Percentiles rank a stretch among this genome's conserved stretches.
Evolutionary conservation across 2,329 filamentous ascomycete species (phyloP).

Genomic region (Aspergillus pseudoviridinutans): DNA sequence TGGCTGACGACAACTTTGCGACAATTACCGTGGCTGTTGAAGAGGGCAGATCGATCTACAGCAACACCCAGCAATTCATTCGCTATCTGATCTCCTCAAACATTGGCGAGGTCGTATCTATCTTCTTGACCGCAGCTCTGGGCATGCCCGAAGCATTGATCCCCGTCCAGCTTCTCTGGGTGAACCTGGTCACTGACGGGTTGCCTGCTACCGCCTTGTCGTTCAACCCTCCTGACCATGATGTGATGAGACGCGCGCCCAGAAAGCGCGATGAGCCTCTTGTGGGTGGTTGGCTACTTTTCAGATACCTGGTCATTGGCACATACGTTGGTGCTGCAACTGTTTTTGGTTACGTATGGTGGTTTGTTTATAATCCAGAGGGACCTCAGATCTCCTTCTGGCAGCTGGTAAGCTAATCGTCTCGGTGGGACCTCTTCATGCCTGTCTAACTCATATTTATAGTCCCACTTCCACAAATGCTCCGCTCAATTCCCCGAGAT

Average conservation of each 20-base stretch:
- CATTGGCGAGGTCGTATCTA: slow-evolving; percentile 97
- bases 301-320: slow-evolving; percentile 94
- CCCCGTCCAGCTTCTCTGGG: slow-evolving; percentile 96
- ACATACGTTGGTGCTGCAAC: slow-evolving; percentile 93
- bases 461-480: slow-evolving; percentile 90
- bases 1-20: slow-evolving; percentile 97
- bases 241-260: slow-evolving; percentile 91
- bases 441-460: slow-evolving; percentile 12
- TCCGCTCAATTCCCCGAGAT: slow-evolving; percentile 79
- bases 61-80: slow-evolving; percentile 99
- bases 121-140: slow-evolving; percentile 92
- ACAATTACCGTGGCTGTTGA: slow-evolving; percentile 96
- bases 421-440: background rate
- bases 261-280: slow-evolving; percentile 89
- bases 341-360: slow-evolving; percentile 98
- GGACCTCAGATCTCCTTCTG: slow-evolving; percentile 90
- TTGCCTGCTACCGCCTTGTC: slow-evolving; percentile 92
- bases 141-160: slow-evolving; percentile 98
- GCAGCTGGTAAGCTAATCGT: slow-evolving; percentile 59
- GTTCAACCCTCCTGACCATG: slow-evolving; percentile 97
- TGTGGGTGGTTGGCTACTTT: slow-evolving; percentile 93
- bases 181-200: slow-evolving; percentile 96
- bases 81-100: slow-evolving; percentile 98
- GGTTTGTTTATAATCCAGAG: slow-evolving; percentile 93
- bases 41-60: slow-evolving; percentile 97